These are phyloP conservation scores for Chrysanthemum seticuspe DNA, from an alignment of 129 eudicot genomes.

Conservation along the genomic window DNA sequence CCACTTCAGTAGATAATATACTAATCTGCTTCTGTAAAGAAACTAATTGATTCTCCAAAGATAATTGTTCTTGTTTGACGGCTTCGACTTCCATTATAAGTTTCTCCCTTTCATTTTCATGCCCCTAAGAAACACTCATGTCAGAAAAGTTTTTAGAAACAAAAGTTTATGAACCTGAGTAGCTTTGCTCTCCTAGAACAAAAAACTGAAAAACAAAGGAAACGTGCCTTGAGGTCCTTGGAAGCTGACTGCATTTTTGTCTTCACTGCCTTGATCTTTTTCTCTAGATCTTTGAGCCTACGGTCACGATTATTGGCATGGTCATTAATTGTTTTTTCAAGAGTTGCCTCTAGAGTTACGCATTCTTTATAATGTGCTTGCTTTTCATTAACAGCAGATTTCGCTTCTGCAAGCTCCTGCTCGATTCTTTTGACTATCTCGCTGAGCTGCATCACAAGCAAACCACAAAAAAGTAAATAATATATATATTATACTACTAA, in stretches of 20 bases:
- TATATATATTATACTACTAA: background rate
- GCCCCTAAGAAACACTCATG: constrained; percentile 46
- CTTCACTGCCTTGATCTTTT: constrained; percentile 69
- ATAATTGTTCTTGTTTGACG: constrained; percentile 59
- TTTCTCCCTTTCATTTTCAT: constrained; percentile 81
- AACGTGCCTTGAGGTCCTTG: constrained; percentile 72
- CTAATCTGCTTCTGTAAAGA: constrained; percentile 62
- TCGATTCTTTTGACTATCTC: constrained; percentile 76
- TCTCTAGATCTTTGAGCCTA: constrained; percentile 80
- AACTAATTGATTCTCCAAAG: constrained; percentile 66
- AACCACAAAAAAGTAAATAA: background rate
- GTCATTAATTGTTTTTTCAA: constrained; percentile 79
- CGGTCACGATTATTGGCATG: constrained; percentile 70
- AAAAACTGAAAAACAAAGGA: too few relatives aligned
- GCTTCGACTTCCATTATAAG: constrained; percentile 94
- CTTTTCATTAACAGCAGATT: constrained; percentile 61
- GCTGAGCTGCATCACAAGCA: constrained; percentile 56
- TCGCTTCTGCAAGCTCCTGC: constrained; percentile 82
- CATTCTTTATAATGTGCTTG: constrained; percentile 49
- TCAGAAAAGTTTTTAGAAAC: background rate
- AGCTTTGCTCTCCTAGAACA: too few relatives aligned
- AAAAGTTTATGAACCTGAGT: too few relatives aligned
- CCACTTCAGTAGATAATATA: constrained; percentile 54
- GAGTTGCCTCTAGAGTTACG: constrained; percentile 55
- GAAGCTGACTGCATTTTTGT: constrained; percentile 79